Evolutionary conservation across 2,329 filamentous ascomycete genomes (phyloP), one percentile per base, ranked within the genome.

Genomic region (Trichoderma gracile): DNA sequence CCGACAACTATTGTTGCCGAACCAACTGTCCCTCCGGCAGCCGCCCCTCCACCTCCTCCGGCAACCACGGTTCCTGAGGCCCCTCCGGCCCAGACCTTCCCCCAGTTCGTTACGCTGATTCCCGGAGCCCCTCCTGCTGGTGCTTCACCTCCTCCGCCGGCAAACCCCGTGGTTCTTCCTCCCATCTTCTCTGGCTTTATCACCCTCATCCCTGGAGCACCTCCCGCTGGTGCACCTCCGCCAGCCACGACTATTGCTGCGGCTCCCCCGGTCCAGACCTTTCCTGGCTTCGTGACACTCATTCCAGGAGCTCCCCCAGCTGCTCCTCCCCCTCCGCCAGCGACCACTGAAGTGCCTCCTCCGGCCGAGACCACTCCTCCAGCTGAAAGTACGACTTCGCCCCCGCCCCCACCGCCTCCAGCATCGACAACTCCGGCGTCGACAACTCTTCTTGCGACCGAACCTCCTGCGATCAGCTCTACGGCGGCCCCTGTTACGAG

Each of bases 1-100:
- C 12, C 33, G 14, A 14, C 33, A 12, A 38, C 33, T 4, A 14
- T 38, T 14, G 12, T 14, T 38, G 33, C 33, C 5, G 33, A 14
- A 14, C 33, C 33, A 14, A 38, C 49, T 14, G 49, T 19, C 17
- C 63, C 43, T 56, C 65, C 53, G 43, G 58, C 46, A 52, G 33
- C 55, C 66, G 33, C 50, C 66, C 55, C 59, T 38, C 55, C 64
- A 9, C 58, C 40, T 47, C 64, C 65, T 23, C 55, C 60, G 30
- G 64, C 64, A 25, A 42, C 40, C n/a, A 49, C 57, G 21, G 43
- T 59, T 10, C 67, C 62, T 3, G 67, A 56, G 38, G 53, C 23
- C 7, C 42, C 58, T 23, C 55, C 65, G 57, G 46, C 63, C 42
- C 57, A n/a, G 8, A 52, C 49, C 2, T 19, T 47, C 25, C 64